Evolutionary conservation across 371 early-diverging fungal species (phyloP).

Genomic region (Massospora cicadina): DNA sequence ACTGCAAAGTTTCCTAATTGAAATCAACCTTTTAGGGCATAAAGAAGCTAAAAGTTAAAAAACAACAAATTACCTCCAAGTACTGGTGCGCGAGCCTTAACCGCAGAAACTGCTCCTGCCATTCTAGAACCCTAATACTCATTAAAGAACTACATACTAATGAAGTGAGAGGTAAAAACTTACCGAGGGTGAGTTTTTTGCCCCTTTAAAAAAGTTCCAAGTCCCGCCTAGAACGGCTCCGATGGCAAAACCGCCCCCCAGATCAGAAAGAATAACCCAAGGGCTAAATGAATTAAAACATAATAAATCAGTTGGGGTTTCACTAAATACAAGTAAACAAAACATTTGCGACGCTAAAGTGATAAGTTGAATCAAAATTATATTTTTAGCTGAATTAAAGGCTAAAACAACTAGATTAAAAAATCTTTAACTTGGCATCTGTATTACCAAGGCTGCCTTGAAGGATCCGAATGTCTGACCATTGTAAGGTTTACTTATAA

Average conservation of each 20-base stretch:
- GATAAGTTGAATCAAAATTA: too few species aligned
- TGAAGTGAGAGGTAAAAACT: constrained; percentile 10
- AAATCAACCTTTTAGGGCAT: too few species aligned
- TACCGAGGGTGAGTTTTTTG: constrained; percentile 87
- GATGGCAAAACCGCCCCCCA: constrained; percentile 93
- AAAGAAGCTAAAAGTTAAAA: too few species aligned
- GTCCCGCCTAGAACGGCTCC: constrained; percentile 91
- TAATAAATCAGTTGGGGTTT: neutral
- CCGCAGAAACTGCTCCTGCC: constrained; percentile 62
- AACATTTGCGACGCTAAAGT: too few species aligned
- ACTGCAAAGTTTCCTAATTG: constrained; percentile 73
- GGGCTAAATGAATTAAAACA: constrained; percentile 38
- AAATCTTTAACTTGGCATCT: neutral
- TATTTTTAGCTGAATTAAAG: too few species aligned
- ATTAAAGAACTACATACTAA: constrained; percentile 5
- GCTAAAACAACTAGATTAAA: too few species aligned
- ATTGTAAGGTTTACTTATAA: too few species aligned
- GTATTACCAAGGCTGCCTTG: constrained; percentile 8
- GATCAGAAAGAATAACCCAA: constrained; percentile 89
- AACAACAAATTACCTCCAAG: constrained; percentile 42
- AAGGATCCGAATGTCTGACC: constrained; percentile 8
- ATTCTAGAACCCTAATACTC: constrained; percentile 63
- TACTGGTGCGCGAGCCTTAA: constrained; percentile 89
- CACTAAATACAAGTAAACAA: neutral
- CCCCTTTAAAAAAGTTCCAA: constrained; percentile 93